These are phyloP conservation scores for Phytopythium mirpurense DNA, from an alignment of 352 stramenopile genomes.

Conservation along the genomic window DNA sequence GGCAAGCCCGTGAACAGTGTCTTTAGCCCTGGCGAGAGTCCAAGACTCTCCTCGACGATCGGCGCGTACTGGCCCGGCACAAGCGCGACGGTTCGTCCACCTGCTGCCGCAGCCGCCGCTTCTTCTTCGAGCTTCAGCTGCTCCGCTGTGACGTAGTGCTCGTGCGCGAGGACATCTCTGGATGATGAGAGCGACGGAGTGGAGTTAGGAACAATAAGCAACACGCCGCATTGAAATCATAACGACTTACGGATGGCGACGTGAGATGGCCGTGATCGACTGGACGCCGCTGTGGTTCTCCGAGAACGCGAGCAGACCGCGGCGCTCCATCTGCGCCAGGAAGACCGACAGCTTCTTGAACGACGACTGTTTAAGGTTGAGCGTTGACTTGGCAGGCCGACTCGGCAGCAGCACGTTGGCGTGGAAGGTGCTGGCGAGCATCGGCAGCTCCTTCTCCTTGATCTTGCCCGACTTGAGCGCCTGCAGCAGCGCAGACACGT, in stretches of 20 bases:
- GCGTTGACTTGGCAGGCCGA: constrained; percentile 38
- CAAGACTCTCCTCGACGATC: constrained; percentile 61
- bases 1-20: constrained; percentile 33
- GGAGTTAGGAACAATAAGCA: constrained; percentile 1
- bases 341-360: constrained; percentile 84
- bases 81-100: constrained; percentile 28
- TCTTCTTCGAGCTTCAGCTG: constrained; percentile 45
- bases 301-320: constrained; percentile 44
- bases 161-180: constrained; percentile 56
- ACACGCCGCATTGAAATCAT: background rate
- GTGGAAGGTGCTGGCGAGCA: constrained; percentile 77
- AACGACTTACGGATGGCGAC: constrained; percentile 62
- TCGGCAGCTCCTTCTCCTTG: constrained; percentile 74
- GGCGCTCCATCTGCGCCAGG: constrained; percentile 50
- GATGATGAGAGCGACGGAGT: too few relatives aligned
- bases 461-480: constrained; percentile 42
- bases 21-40: constrained; percentile 50
- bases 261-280: constrained; percentile 59
- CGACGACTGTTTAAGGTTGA: constrained; percentile 75
- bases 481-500: constrained; percentile 59
- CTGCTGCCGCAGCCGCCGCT: constrained; percentile 27
- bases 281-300: constrained; percentile 73
- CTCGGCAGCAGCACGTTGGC: constrained; percentile 56
- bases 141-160: constrained; percentile 48
- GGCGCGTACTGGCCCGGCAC: constrained; percentile 57